A percentile compares a stretch with the other conserved stretches of the same genome.
Evolutionary conservation across 140 eudicot species (phyloP).

Genomic region (Oenanthe javanica): DNA sequence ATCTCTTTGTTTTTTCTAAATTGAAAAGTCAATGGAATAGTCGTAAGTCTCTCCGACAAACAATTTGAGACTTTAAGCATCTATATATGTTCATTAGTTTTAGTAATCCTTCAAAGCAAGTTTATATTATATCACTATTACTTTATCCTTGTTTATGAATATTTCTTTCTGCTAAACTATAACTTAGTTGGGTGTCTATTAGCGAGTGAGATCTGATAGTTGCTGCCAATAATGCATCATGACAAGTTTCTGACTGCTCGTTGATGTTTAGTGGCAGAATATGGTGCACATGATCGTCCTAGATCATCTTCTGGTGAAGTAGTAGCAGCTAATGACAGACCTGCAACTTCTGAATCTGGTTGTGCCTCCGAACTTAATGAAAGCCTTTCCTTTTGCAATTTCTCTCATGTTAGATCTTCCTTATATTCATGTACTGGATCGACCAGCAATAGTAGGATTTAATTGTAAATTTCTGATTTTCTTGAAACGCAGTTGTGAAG

Average conservation of each 20-base stretch:
- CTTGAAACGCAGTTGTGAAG: slow-evolving; percentile 37
- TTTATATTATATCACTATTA: background rate
- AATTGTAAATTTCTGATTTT: background rate
- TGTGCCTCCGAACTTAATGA: slow-evolving; percentile 15
- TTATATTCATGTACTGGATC: background rate
- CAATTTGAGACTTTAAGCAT: background rate
- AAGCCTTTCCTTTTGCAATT: background rate
- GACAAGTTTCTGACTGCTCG: slow-evolving; percentile 15
- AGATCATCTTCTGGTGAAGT: slow-evolving; percentile 61
- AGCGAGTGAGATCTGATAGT: background rate
- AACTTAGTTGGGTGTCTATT: background rate
- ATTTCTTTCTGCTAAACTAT: background rate
- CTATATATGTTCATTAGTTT: background rate
- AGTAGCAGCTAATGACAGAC: slow-evolving; percentile 25
- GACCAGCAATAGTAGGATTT: background rate
- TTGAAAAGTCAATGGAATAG: background rate
- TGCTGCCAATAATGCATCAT: slow-evolving; percentile 1
- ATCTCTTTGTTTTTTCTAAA: background rate
- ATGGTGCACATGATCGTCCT: slow-evolving; percentile 51
- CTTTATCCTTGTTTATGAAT: background rate
- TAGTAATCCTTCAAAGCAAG: background rate
- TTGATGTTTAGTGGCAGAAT: slow-evolving; percentile 37
- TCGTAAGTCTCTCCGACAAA: background rate
- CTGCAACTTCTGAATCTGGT: slow-evolving; percentile 39
- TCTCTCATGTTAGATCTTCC: background rate